These are phyloP conservation scores for Ophiostoma novo-ulmi DNA, from an alignment of 2,329 filamentous ascomycete species.

Conservation along the genomic window DNA sequence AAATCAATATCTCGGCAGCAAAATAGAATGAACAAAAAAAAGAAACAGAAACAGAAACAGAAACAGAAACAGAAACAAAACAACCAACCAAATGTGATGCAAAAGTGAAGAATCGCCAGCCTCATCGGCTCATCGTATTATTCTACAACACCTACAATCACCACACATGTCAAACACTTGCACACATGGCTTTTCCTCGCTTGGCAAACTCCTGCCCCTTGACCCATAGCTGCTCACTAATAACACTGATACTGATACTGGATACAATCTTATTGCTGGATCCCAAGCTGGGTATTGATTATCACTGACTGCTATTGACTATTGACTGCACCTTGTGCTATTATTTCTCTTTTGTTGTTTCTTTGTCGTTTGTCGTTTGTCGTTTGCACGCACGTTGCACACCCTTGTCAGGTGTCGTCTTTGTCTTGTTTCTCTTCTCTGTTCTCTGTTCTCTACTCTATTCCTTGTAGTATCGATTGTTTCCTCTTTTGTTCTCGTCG, in stretches of 20 bases:
- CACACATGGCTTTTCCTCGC: slow-evolving; percentile 1
- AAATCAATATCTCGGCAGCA: background rate
- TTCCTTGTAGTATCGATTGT: background rate
- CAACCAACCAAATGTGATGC: background rate
- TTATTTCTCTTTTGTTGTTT: background rate
- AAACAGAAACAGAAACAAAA: background rate
- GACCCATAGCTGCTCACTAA: slow-evolving; percentile 4
- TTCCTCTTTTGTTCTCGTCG: slow-evolving; percentile 6
- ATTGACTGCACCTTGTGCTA: background rate
- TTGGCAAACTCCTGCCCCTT: slow-evolving; percentile 10
- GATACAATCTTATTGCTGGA: background rate
- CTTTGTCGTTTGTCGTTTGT: slow-evolving; percentile 3
- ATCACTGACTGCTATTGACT: no score
- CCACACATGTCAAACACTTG: slow-evolving; percentile 10
- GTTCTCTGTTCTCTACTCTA: background rate
- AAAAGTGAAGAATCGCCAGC: no score
- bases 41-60: background rate
- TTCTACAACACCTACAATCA: background rate
- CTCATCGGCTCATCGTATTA: background rate
- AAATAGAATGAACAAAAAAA: no score
- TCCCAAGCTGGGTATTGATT: no score
- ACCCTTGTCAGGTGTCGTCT: background rate
- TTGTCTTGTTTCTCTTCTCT: background rate
- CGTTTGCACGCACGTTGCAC: background rate
- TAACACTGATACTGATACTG: no score